Evolutionary conservation across 2,329 filamentous ascomycete genomes (phyloP).

Genomic region (Calonectria hawksworthii): DNA sequence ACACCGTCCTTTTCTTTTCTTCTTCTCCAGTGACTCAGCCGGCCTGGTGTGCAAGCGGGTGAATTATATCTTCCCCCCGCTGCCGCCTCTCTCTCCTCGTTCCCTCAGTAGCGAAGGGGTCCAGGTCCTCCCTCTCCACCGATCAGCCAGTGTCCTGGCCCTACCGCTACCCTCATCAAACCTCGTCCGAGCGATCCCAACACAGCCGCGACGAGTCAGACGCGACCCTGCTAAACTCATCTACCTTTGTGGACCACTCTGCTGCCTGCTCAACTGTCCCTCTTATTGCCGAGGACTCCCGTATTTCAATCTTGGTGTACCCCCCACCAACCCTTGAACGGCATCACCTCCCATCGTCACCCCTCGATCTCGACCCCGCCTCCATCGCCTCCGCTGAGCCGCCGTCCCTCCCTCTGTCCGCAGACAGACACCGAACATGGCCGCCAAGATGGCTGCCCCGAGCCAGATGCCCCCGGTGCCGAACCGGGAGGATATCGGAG

Average conservation of each 20-base stretch:
- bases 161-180: conserved; percentile 20
- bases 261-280: not conserved
- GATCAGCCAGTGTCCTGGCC: conserved; percentile 14
- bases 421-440: conserved; percentile 47
- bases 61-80: conserved; percentile 24
- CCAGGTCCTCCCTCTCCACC: conserved; percentile 19
- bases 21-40: conserved; percentile 38
- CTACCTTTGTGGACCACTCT: not conserved
- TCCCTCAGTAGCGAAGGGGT: conserved; percentile 1
- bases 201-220: conserved; percentile 19
- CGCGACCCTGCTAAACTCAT: conserved; percentile 9
- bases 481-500: conserved; percentile 72
- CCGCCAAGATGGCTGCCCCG: conserved; percentile 51
- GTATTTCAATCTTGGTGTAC: conserved; percentile 1
- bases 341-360: conserved; percentile 37
- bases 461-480: conserved; percentile 69
- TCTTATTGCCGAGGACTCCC: not conserved
- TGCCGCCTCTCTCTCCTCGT: conserved; percentile 10
- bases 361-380: conserved; percentile 46
- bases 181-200: conserved; percentile 25
- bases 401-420: conserved; percentile 29
- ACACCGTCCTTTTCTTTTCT: conserved; percentile 23
- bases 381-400: conserved; percentile 37
- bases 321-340: conserved; percentile 33
- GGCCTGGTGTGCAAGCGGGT: conserved; percentile 31